Conservation (phyloP, 164 flowering plant genomes). For the Hamamelis virginiana region DNA sequence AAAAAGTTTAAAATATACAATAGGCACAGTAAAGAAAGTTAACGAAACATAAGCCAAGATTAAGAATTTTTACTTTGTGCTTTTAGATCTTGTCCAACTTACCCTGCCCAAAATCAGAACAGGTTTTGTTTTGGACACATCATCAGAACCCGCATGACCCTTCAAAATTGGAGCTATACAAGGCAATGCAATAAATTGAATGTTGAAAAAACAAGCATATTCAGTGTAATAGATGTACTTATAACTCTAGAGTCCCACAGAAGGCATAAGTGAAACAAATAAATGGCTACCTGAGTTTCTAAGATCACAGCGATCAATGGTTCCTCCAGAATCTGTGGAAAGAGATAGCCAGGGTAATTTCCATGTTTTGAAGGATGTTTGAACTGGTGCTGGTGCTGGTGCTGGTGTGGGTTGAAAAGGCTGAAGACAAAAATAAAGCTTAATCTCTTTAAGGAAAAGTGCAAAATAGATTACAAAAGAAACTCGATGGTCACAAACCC, state of each 20-base stretch:
- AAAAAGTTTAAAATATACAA: no score
- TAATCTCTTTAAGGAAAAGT: constrained; percentile 5
- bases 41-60: not conserved
- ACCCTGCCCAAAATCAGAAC: constrained; percentile 89
- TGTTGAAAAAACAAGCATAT: constrained; percentile 5
- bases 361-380: constrained; percentile 78
- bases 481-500: constrained; percentile 35
- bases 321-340: constrained; percentile 71
- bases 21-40: not conserved
- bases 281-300: constrained; percentile 21
- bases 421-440: constrained; percentile 30
- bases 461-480: not conserved
- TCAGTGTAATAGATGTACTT: not conserved
- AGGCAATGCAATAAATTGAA: constrained; percentile 10
- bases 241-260: not conserved
- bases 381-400: constrained; percentile 53
- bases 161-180: constrained; percentile 51
- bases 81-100: constrained; percentile 6
- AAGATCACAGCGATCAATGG: constrained; percentile 65
- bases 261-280: not conserved
- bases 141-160: constrained; percentile 86
- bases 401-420: constrained; percentile 76
- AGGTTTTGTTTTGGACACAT: constrained; percentile 69
- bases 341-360: constrained; percentile 59
- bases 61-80: not conserved